Percentiles rank a stretch among this genome's conserved stretches.
These are phyloP conservation scores for Hippophae rhamnoides DNA, from an alignment of 306 rosid species.

Conservation along the genomic window DNA sequence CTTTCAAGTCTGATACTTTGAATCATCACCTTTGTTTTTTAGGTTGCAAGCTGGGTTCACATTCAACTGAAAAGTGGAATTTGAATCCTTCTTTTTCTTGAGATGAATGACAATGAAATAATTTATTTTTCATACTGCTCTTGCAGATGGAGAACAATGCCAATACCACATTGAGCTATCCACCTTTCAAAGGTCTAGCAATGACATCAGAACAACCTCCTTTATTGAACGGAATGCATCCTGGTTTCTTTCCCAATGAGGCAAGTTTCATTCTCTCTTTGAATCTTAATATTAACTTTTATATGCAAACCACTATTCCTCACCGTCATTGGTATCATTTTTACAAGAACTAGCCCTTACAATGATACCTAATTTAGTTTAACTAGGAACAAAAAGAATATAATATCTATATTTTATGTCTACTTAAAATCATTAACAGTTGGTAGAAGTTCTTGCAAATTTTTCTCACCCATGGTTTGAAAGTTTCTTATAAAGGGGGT, in stretches of 20 bases:
- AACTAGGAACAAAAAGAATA: no score
- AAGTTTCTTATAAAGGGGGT: no score
- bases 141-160: constrained; percentile 44
- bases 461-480: no score
- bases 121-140: background rate
- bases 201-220: constrained; percentile 40
- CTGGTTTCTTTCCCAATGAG: constrained; percentile 46
- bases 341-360: no score
- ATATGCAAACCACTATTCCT: background rate
- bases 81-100: no score
- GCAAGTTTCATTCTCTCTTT: constrained; percentile 22
- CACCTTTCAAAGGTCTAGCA: constrained; percentile 35
- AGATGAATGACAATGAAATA: no score
- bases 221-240: constrained; percentile 22
- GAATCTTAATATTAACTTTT: background rate
- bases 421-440: no score
- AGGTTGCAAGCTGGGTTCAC: background rate
- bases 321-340: background rate
- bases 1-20: constrained; percentile 7
- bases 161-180: constrained; percentile 33
- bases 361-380: no score
- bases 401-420: no score
- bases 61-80: background rate
- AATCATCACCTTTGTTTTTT: background rate
- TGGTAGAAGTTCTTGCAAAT: no score